Evolutionary conservation across 108 stramenopile species (phyloP), one percentile per base, ranked within the genome.

Genomic region (Nitzschia sp.): DNA sequence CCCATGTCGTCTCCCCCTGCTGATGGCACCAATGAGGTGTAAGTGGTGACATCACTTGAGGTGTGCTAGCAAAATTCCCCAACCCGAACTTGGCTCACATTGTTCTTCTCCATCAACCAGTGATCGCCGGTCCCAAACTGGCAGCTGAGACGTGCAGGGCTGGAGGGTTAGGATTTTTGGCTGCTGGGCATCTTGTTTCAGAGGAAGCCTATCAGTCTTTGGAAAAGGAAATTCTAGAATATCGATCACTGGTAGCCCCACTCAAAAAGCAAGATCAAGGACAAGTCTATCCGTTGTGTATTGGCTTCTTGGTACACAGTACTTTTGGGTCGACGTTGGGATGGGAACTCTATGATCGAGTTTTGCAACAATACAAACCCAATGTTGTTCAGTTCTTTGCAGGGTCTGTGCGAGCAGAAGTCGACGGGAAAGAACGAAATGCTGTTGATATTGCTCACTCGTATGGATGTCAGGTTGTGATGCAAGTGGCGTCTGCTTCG

Each of bases 351-450:
- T 77, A 81, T 22, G 84, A 82, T 48, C 64, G 63, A 34, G 63
- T 86, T 44, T 65, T 92, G 14, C 46, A 77, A 59, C 65, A 70
- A 29, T 68, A 86, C 54, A 56, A 69, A 62, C 87, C 90, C 21
- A 58, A 65, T 38, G 82, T 67, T 40, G 61, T 75, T 12, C 87
- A 91, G 65, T 87, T 92, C 79, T 89, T 92, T 71, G 90, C 90
- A 14, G 87, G 87, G 15, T 73, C 87, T 8, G 59, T 92, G 21
- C 52, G 71, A 10, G 38, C 15, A 0, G 14, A 65, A 15, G 40
- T 25, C 46, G 37, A 26, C 22, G 20, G 57, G 19, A 15, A 39
- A 17, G 61, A 53, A 8, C 14, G 14, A 17, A 67, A 67, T 50
- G 87, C 85, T 51, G 82, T 89, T 6, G 44, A 80, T 34, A 63